A percentile compares a stretch with the other conserved stretches of the same genome.
Evolutionary conservation across 129 eudicot species (phyloP).

Genomic region (Silybum marianum): DNA sequence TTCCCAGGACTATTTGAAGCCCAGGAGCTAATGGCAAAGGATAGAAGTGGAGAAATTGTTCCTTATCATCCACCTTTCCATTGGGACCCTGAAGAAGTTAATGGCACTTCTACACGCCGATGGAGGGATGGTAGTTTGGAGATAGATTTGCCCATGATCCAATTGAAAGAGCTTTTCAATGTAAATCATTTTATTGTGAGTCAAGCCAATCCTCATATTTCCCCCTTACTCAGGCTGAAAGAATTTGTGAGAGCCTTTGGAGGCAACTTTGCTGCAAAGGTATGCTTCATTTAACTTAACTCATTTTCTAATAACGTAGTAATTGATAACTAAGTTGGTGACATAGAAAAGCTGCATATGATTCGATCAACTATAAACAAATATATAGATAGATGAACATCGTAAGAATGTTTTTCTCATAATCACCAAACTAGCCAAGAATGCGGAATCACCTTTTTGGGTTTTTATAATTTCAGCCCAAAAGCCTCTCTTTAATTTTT

Average conservation of each 20-base stretch:
- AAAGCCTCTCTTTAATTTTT: too few relatives aligned
- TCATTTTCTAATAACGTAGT: neutral
- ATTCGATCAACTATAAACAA: neutral
- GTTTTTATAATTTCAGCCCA: too few relatives aligned
- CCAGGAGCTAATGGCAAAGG: conserved; percentile 93
- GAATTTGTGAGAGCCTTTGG: conserved; percentile 81
- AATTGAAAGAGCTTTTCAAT: conserved; percentile 87
- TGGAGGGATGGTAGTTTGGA: conserved; percentile 99
- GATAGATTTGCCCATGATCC: conserved; percentile 93
- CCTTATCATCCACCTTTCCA: conserved; percentile 96
- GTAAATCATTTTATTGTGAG: conserved; percentile 95
- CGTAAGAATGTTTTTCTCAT: too few relatives aligned
- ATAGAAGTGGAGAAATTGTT: conserved; percentile 84
- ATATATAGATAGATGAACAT: neutral
- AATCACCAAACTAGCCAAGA: too few relatives aligned
- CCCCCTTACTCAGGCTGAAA: conserved; percentile 79
- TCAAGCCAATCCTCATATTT: conserved; percentile 96
- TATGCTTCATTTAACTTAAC: conserved; percentile 20
- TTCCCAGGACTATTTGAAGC: conserved; percentile 98
- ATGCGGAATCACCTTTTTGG: too few relatives aligned
- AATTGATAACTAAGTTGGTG: neutral
- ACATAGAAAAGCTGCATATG: conserved; percentile 1
- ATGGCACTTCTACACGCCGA: conserved; percentile 58
- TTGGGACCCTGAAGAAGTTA: conserved; percentile 64
- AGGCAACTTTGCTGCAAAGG: conserved; percentile 96